Evolutionary conservation across 331 rosid genomes (phyloP).

Genomic region (Ulmus americana): DNA sequence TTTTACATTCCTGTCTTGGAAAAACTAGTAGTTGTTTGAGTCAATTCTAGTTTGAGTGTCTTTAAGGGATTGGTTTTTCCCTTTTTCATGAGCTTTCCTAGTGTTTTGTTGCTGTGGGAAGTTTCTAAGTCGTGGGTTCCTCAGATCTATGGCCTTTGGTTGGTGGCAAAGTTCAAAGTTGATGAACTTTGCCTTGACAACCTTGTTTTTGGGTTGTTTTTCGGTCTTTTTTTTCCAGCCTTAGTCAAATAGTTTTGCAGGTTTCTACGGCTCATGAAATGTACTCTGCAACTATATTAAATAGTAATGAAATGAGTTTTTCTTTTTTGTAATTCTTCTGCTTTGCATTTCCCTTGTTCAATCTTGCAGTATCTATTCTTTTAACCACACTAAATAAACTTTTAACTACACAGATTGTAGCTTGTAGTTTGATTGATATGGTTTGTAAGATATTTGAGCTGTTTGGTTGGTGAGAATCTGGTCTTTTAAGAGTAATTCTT

Average conservation of each 20-base stretch:
- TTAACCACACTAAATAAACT: too few relatives aligned
- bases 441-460: too few relatives aligned
- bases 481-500: not conserved
- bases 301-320: conserved; percentile 27
- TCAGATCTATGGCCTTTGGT: conserved; percentile 42
- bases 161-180: conserved; percentile 40
- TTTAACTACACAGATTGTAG: too few relatives aligned
- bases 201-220: conserved; percentile 40
- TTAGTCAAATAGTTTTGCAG: conserved; percentile 30
- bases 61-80: conserved; percentile 23
- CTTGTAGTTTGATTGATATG: too few relatives aligned
- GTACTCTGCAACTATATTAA: conserved; percentile 33
- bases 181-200: conserved; percentile 35
- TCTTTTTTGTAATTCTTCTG: not conserved
- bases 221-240: conserved; percentile 25
- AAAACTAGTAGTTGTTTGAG: conserved; percentile 18
- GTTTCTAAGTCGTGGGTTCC: conserved; percentile 29
- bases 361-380: too few relatives aligned
- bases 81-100: conserved; percentile 20
- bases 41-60: conserved; percentile 6
- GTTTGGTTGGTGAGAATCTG: not conserved
- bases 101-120: conserved; percentile 28
- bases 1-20: conserved; percentile 22
- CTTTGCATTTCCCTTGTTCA: not conserved
- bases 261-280: conserved; percentile 31